Evolutionary conservation across 257 asterid genomes (phyloP), one percentile per base, ranked within the genome.

Genomic region (Nicotiana paniculata): DNA sequence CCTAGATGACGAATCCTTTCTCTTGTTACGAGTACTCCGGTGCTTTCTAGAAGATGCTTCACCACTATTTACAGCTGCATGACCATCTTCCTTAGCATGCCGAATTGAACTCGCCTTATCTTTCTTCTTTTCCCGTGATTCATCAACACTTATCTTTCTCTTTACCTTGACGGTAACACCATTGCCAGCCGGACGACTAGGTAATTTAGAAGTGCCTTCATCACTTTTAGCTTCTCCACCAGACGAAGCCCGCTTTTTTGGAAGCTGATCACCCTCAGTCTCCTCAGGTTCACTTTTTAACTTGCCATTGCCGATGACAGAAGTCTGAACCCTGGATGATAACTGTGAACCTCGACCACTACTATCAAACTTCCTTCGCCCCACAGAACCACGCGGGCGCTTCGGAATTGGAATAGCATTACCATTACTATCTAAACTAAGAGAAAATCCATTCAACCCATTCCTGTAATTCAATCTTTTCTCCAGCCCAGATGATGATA

Each of bases 371-470:
- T 86, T 95, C 83, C 79, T 97, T 81, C 93, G 87, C 83, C 95
- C 85, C 76, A 90, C 87, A n/a, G 86, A 83, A 68, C 97, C 98
- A 83, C 98, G 93, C 9, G 98, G 99, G 8, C 98, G 92, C 90
- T 87, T 93, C 18, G 99, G 99, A 78, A 93, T 85, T 79, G 86
- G 89, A 83, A 97, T 89, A 67, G 85, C 82, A 82, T 86, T 89
- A 33, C 92, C 97, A 83, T 85, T 88, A 28, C 81, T 91, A 83
- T 85, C 91, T 86, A 97, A 87, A 81, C 86, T 83, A 82, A 93
- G 84, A 8, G 98, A 85, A 83, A 87, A 80, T 43, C 94, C 93
- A 85, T 84, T 89, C 84, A 88, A 70, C 67, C 83, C 90, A 59
- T 88, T 87, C 81, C 82, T 81, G 83, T 78, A 85, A 77, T 67